Percentiles rank a stretch among this genome's conserved stretches.
Conservation (phyloP, 2,329 filamentous ascomycete genomes). For the Arthrocladium fulminans region DNA sequence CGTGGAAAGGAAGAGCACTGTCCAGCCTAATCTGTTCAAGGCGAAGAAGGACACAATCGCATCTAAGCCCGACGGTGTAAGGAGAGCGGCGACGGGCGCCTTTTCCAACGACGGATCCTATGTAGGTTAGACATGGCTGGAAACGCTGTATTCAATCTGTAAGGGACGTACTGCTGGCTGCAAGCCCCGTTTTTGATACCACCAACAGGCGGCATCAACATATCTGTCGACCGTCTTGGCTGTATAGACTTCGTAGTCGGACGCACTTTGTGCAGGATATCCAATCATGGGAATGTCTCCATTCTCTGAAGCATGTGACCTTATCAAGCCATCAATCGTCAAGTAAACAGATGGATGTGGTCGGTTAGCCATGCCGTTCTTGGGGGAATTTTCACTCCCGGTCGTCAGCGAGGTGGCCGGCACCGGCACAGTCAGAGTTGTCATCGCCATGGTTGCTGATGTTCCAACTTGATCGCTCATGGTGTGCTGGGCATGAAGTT, state of each 20-base stretch:
- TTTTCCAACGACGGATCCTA: conserved; percentile 8
- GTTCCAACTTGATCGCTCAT: background rate
- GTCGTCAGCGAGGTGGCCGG: background rate
- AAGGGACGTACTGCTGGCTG: conserved; percentile 11
- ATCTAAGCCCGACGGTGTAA: conserved; percentile 14
- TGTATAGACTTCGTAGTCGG: conserved; percentile 13
- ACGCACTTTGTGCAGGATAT: conserved; percentile 11
- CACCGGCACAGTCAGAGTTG: background rate
- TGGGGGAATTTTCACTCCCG: conserved; percentile 5
- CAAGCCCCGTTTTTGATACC: conserved; percentile 13
- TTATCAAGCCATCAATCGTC: conserved; percentile 15
- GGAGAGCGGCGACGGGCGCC: conserved; percentile 12
- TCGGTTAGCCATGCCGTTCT: conserved; percentile 2
- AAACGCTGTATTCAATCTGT: background rate
- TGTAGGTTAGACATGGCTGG: background rate
- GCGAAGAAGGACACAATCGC: conserved; percentile 31
- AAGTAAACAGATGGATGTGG: conserved; percentile 2
- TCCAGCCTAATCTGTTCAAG: conserved; percentile 47
- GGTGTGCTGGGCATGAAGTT: background rate
- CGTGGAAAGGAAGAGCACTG: conserved; percentile 47
- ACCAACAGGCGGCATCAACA: conserved; percentile 13
- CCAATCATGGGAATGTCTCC: conserved; percentile 11
- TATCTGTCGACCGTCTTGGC: conserved; percentile 11
- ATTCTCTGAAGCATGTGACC: conserved; percentile 9
- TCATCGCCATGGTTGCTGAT: background rate